Conservation (phyloP, 805 yeast species). For the Saitoella complicata region DNA sequence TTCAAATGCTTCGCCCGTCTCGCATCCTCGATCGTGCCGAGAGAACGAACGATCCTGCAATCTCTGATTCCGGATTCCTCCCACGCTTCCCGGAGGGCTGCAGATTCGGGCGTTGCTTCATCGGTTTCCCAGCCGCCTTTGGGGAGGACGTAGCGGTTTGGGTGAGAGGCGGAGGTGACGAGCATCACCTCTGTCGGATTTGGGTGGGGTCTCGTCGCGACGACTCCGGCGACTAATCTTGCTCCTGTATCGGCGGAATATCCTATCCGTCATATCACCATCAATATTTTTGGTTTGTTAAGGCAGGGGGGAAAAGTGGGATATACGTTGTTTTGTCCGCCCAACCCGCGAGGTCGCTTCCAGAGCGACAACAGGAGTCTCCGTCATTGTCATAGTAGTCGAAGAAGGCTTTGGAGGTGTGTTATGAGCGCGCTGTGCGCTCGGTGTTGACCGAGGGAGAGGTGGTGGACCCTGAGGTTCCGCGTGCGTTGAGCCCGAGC, state of each 20-base stretch:
- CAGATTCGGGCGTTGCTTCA: slow-evolving; percentile 31
- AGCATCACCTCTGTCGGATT: slow-evolving; percentile 50
- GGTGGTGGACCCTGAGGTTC: too few relatives aligned
- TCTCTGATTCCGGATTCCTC: slow-evolving; percentile 80
- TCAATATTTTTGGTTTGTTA: too few relatives aligned
- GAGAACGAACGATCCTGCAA: slow-evolving; percentile 38
- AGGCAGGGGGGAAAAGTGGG: too few relatives aligned
- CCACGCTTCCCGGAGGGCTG: slow-evolving; percentile 85
- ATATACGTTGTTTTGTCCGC: too few relatives aligned
- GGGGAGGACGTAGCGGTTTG: slow-evolving; percentile 72
- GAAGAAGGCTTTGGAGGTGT: too few relatives aligned
- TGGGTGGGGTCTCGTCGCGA: slow-evolving; percentile 37
- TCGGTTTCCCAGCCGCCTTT: slow-evolving; percentile 91
- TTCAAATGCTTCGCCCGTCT: slow-evolving; percentile 1
- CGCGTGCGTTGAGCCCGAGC: too few relatives aligned
- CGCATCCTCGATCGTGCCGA: slow-evolving; percentile 55
- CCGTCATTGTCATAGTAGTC: too few relatives aligned
- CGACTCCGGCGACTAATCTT: slow-evolving; percentile 84
- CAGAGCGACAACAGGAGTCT: too few relatives aligned
- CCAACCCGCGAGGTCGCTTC: too few relatives aligned
- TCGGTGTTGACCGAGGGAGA: too few relatives aligned
- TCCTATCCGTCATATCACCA: too few relatives aligned
- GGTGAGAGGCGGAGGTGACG: slow-evolving; percentile 58
- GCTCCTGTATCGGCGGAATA: slow-evolving; percentile 40
- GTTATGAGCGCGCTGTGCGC: too few relatives aligned